Evolutionary conservation across 768 basidiomycete genomes (phyloP), one percentile per base, ranked within the genome.

Genomic region (Tricholoma bakamatsutake): DNA sequence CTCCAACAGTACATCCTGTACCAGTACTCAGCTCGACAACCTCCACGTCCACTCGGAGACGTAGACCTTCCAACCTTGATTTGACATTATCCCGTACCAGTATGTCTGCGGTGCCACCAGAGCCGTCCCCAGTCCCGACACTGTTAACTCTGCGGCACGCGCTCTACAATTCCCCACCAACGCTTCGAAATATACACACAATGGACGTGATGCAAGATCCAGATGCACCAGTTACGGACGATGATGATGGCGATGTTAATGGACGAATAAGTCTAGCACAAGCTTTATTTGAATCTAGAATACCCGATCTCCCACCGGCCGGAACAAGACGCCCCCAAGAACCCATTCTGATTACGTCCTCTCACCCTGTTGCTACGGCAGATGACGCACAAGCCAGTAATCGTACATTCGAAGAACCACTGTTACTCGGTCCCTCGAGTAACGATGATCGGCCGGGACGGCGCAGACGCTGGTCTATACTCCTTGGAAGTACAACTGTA

Each of bases 281-380:
- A 60, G 85, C 85, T 9, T 72, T 93, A 17, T 64, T 88, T 52
- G 90, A 93, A 72, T 91, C 90, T 61, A 84, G 90, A 35, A 68
- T 89, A 31, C 90, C 90, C 6, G 78, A 85, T 34, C 65, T 88
- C 12, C 88, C 90, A 13, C 90, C 90, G 15, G 73, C 75, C 34
- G 90, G 90, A 15, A 79, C 85, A 9, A 73, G 73, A 52, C 83
- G 71, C 50, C 76, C 82, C 9, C 88, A 91, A 64, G 79, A 86
- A 35, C 82, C 90, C 28, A 86, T 90, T 35, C 63, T 90, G 18
- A 71, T 91, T 27, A 68, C 76, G 13, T 55, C 77, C n/a, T 71
- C 80, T 6, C 70, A 71, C 62, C 66, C 75, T 1, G 63, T 67
- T 33, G 61, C 67, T 1, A 63, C 65, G 4, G 71, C 68, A 27